Evolutionary conservation across 1,284 basidiomycete genomes (phyloP).

Genomic region (Thecaphora frezii): DNA sequence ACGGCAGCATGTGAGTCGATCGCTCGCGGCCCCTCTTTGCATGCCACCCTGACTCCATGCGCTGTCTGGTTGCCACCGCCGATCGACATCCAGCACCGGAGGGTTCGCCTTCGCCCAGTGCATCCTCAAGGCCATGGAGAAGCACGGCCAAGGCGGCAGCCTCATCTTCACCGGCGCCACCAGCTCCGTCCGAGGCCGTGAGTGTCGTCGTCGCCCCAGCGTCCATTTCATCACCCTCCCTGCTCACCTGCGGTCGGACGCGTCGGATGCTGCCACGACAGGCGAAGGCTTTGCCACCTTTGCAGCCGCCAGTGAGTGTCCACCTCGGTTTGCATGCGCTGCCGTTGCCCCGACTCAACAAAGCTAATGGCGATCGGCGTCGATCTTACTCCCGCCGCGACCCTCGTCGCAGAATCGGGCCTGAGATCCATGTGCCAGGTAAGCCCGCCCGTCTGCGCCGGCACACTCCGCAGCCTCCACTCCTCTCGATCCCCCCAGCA

Average conservation of each 20-base stretch:
- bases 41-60: conserved; percentile 1
- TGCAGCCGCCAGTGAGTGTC: conserved; percentile 34
- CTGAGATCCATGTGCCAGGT: conserved; percentile 41
- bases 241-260: too few species aligned
- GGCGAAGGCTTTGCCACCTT: conserved; percentile 43
- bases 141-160: conserved; percentile 24
- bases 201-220: background rate
- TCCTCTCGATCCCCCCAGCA: too few species aligned
- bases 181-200: conserved; percentile 28
- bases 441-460: background rate
- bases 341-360: too few species aligned
- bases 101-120: conserved; percentile 43
- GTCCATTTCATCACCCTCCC: too few species aligned
- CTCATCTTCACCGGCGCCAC: conserved; percentile 49
- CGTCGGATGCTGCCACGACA: too few species aligned
- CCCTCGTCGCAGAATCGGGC: conserved; percentile 30
- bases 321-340: too few species aligned
- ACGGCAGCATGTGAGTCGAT: conserved; percentile 28
- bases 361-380: too few species aligned
- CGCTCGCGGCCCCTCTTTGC: background rate
- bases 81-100: conserved; percentile 14
- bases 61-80: too few species aligned
- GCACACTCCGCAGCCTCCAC: too few species aligned
- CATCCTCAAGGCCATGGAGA: conserved; percentile 17
- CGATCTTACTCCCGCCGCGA: too few species aligned